These are phyloP conservation scores for Fusarium vanettenii DNA, from an alignment of 2,329 filamentous ascomycete species.

Conservation along the genomic window DNA sequence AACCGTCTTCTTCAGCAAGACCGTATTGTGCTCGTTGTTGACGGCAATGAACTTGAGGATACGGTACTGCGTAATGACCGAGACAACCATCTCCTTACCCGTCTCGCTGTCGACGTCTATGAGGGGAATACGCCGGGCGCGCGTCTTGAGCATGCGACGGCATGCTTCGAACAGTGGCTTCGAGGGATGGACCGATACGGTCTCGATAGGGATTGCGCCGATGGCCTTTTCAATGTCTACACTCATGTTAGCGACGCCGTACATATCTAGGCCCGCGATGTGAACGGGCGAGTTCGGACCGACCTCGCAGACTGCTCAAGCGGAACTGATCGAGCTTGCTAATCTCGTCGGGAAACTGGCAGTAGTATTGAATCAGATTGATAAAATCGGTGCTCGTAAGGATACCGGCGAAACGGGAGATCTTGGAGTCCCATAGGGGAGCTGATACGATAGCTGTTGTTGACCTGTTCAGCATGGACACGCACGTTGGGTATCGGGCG, in stretches of 20 bases:
- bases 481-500: slow-evolving; percentile 5
- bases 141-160: slow-evolving; percentile 91
- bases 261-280: not conserved
- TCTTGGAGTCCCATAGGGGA: slow-evolving; percentile 94
- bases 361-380: slow-evolving; percentile 99
- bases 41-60: slow-evolving; percentile 99
- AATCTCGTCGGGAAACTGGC: slow-evolving; percentile 92
- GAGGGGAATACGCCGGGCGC: slow-evolving; percentile 91
- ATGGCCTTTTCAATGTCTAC: slow-evolving; percentile 95
- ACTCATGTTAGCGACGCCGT: slow-evolving; percentile 27
- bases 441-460: slow-evolving; percentile 91
- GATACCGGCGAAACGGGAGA: slow-evolving; percentile 91
- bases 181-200: slow-evolving; percentile 93
- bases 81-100: slow-evolving; percentile 90
- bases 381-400: slow-evolving; percentile 98
- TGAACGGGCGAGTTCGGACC: not conserved
- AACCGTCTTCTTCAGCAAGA: slow-evolving; percentile 87
- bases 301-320: slow-evolving; percentile 90
- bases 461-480: slow-evolving; percentile 29
- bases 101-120: slow-evolving; percentile 97
- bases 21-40: slow-evolving; percentile 86
- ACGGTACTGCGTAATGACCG: slow-evolving; percentile 96
- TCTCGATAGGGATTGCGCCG: slow-evolving; percentile 90
- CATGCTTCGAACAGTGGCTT: slow-evolving; percentile 95
- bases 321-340: slow-evolving; percentile 93